Conservation (phyloP, 1,139 yeast species). For the Suhomyces wounanorum region DNA sequence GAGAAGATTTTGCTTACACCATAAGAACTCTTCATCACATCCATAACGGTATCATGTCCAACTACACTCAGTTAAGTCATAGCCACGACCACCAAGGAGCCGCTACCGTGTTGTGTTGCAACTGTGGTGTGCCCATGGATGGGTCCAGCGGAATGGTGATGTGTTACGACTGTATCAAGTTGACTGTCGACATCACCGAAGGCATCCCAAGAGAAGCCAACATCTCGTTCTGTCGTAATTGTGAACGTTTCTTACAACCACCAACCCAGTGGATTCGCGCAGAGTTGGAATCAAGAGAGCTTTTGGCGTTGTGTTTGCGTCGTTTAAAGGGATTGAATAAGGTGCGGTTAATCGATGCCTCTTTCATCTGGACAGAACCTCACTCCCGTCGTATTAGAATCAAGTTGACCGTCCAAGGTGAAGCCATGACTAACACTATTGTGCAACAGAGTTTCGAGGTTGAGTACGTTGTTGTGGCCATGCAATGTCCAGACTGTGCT, state of each 20-base stretch:
- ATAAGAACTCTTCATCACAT: background rate
- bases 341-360: constrained; percentile 89
- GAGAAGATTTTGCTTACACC: constrained; percentile 6
- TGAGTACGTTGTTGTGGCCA: constrained; percentile 89
- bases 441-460: constrained; percentile 96
- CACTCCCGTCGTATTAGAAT: constrained; percentile 93
- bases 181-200: constrained; percentile 91
- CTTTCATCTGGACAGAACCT: constrained; percentile 98
- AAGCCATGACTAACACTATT: constrained; percentile 88
- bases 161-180: constrained; percentile 96
- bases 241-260: constrained; percentile 94
- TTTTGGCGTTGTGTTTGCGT: constrained; percentile 85
- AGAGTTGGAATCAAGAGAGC: constrained; percentile 87
- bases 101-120: constrained; percentile 94
- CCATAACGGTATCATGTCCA: constrained; percentile 38
- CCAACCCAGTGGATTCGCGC: constrained; percentile 94
- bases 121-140: constrained; percentile 98
- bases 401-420: constrained; percentile 94
- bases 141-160: constrained; percentile 91
- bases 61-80: constrained; percentile 48
- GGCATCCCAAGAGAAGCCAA: constrained; percentile 96
- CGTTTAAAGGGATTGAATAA: constrained; percentile 86
- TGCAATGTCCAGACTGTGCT: constrained; percentile 99
- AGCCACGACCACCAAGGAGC: constrained; percentile 31
- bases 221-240: constrained; percentile 91